Conservation (phyloP, 441 rosid species). For the Populus hybrid region DNA sequence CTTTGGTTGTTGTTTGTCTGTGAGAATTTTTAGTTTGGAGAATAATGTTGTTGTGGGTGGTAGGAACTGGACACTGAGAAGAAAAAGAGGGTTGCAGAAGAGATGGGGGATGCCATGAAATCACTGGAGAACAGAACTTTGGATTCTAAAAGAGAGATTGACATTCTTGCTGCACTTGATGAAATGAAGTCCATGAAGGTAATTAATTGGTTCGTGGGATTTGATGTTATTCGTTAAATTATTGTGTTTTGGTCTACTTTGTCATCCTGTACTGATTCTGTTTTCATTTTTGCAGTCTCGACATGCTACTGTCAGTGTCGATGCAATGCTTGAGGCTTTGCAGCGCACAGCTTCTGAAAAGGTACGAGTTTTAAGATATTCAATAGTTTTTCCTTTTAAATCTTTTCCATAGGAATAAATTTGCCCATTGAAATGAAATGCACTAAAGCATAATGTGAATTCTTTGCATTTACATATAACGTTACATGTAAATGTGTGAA, state of each 20-base stretch:
- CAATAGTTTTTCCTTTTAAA: neutral
- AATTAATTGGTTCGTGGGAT: neutral
- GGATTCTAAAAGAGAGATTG: slow-evolving; percentile 93
- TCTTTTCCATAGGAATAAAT: neutral
- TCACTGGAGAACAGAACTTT: slow-evolving; percentile 76
- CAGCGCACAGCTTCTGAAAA: slow-evolving; percentile 57
- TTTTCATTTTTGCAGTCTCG: slow-evolving; percentile 46
- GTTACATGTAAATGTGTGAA: neutral
- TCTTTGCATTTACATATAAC: neutral
- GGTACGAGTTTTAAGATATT: slow-evolving; percentile 31
- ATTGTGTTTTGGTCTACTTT: neutral
- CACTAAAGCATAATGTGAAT: neutral
- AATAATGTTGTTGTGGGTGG: slow-evolving; percentile 3
- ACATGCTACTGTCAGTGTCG: slow-evolving; percentile 78
- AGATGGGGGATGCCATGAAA: slow-evolving; percentile 93
- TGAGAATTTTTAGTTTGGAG: neutral
- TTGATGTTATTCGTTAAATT: neutral
- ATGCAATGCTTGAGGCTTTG: slow-evolving; percentile 84
- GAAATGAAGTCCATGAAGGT: slow-evolving; percentile 94
- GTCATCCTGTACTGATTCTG: slow-evolving; percentile 14
- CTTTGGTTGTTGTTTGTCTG: neutral
- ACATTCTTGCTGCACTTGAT: slow-evolving; percentile 81
- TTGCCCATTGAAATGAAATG: neutral
- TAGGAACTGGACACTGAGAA: slow-evolving; percentile 56
- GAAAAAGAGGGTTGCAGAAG: slow-evolving; percentile 66